Evolutionary conservation across 176 grass and related monocot species (phyloP).

Genomic region (Melocanna baccifera): DNA sequence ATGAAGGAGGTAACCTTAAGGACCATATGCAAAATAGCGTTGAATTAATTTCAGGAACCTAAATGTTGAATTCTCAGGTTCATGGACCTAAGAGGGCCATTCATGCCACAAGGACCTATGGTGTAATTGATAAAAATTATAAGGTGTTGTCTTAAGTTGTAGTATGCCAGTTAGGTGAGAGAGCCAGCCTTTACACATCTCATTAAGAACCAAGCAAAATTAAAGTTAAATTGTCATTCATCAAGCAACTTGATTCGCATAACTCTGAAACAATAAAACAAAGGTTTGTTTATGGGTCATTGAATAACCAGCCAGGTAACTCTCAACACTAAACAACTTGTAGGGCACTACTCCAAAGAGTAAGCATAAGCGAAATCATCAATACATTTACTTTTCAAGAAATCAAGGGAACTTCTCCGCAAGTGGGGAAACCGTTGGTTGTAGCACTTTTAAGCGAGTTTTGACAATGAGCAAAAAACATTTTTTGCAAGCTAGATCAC

Average conservation of each 20-base stretch:
- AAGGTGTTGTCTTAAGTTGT: not conserved
- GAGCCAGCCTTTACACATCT: not conserved
- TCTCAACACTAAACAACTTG: not conserved
- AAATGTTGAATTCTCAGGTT: not conserved
- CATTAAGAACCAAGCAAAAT: not conserved
- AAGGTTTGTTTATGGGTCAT: not conserved
- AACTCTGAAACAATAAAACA: not conserved
- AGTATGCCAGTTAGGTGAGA: not conserved
- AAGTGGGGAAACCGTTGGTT: not conserved
- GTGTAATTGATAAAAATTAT: not conserved
- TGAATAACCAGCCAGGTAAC: not conserved
- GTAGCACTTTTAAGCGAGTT: not conserved
- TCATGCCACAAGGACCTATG: not conserved
- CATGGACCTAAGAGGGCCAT: not conserved
- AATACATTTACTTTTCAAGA: not conserved
- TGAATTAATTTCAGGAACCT: not conserved
- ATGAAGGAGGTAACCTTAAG: not conserved
- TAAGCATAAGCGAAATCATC: not conserved
- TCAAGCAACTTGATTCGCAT: not conserved
- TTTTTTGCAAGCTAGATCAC: not conserved
- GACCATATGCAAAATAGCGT: not conserved
- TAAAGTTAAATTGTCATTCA: not conserved
- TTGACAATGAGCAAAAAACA: not conserved
- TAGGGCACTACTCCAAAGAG: not conserved
- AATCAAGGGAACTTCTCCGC: not conserved